Base-by-base conservation (phyloP, 352 stramenopile genomes). In the Achlya hypogyna region DNA sequence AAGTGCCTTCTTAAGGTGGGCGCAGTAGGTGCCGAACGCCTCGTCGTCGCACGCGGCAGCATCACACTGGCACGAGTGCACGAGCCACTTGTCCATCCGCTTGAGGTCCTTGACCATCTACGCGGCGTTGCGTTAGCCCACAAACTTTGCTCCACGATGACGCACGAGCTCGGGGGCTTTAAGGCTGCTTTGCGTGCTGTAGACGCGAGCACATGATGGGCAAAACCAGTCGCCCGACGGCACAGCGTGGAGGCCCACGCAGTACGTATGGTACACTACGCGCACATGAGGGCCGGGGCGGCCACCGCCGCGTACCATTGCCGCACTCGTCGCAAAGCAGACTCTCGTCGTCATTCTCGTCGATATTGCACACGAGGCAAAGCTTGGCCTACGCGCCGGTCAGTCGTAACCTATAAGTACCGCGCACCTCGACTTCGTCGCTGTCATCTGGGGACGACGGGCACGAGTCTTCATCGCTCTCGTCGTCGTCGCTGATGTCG, bases 201-300 rank as follows among this genome's bases (percentile, higher is more conserved):
- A 32, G 8, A 38, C 8, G 6, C 6, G 34, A 6, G 34, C 34
- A 43, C 60, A 67, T 16, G 14, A n/a, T 10, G 63, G 51, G 25
- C 63, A 69, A 25, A 35, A 69, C 18, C 31, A 69, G 9, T 65
- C 9, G 20, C 18, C 49, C 25, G 65, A 27, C 9, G 63, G 63
- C 38, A 69, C 54, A 28, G 8, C 51, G 35, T 54, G 35, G 27
- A 65, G 23, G 8, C 52, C 54, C 32, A 40, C 40, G 51, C 63
- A 69, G 23, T 69, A 69, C 27, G 63, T 69, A 25, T 69, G 63
- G 54, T 54, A 69, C 9, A 67, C 60, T 67, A 58, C 20, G 23
- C 10, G 5, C 8, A 51, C 8, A 22, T 1, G 22, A 16, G 14
- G 16, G 23, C 35, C 20, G 27, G 20, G 49, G 16, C 29, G 29